Base-by-base conservation (phyloP, 2,329 filamentous ascomycete species). In the Epichloe festucae region DNA sequence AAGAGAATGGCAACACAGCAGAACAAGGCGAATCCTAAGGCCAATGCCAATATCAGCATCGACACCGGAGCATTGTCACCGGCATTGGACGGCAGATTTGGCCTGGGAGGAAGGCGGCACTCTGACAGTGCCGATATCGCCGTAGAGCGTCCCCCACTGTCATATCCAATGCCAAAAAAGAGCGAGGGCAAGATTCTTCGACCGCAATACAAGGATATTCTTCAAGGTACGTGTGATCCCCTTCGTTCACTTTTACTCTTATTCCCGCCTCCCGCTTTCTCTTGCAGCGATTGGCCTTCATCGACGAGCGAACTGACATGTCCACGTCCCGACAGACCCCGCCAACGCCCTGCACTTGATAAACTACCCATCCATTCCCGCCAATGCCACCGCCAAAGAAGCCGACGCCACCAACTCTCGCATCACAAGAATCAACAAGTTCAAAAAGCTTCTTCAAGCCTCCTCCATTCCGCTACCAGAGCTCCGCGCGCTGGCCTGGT, bases 151-250 rank as follows among this genome's bases (percentile, higher is more conserved):
- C 88, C 87, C 23, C 74, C 85, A 40, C 81, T 88, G 14, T 82
- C 81, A 55, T 97, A 97, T 62, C 91, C 91, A 31, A 84, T 87
- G 60, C 82, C 90, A 3, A 91, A 90, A 68, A 94, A 90, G 68
- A 84, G 79, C 55, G 90, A 96, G 65, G 91, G 89, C 31, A 98
- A 98, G 74, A 97, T 97, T 54, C 73, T 98, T 21, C 82, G 93
- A 56, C 93, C 93, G 49, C 93, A 98, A 67, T 98, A 97, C 68
- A 96, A 98, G 69, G 93, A 98, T 55, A 94, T 98, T 45, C 71
- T 98, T 19, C 80, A 78, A 73, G 82, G 82, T 84, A 57, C 14
- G 63, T 53, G 35, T 34, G 15, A 36, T 31, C 15, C n/a, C 8
- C 11, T 7, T 43, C 39, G 11, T 39, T n/a, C 34, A n/a, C n/a